phyloP scores from a whole-genome alignment of 2,329 filamentous ascomycete species.

The Myriosclerotinia scirpicola region DNA sequence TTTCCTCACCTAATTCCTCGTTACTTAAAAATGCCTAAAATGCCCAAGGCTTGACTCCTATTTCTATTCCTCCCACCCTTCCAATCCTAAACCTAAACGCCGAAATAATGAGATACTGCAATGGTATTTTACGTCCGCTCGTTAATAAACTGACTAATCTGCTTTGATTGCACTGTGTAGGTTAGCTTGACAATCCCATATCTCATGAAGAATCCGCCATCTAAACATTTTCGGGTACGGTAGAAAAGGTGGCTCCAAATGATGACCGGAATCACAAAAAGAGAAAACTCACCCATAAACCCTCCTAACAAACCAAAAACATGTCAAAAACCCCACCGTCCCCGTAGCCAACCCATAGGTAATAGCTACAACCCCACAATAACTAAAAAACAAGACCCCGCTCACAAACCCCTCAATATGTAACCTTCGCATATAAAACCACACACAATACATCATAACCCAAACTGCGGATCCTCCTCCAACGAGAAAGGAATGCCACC shows the following conservation, averaged over 20 bases:
- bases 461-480: constrained; percentile 75
- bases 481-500: constrained; percentile 84
- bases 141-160: constrained; percentile 10
- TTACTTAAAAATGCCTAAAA: not conserved
- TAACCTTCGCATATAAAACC: constrained; percentile 79
- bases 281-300: constrained; percentile 68
- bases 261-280: not conserved
- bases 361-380: constrained; percentile 77
- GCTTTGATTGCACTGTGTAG: constrained; percentile 18
- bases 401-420: constrained; percentile 80
- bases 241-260: not conserved
- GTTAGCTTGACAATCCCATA: no score
- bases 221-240: no score
- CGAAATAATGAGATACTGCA: not conserved
- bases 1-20: not conserved
- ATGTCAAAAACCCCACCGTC: constrained; percentile 80
- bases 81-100: constrained; percentile 4
- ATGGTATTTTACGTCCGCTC: not conserved
- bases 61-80: not conserved
- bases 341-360: constrained; percentile 81
- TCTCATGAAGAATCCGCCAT: not conserved
- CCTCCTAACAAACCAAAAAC: constrained; percentile 78
- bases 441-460: constrained; percentile 80
- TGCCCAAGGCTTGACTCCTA: not conserved
- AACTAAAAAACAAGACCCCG: constrained; percentile 79